A percentile compares a stretch with the other conserved stretches of the same genome.
These are phyloP conservation scores for Westerdykella sp. DNA, from an alignment of 2,329 filamentous ascomycete genomes.

Conservation along the genomic window DNA sequence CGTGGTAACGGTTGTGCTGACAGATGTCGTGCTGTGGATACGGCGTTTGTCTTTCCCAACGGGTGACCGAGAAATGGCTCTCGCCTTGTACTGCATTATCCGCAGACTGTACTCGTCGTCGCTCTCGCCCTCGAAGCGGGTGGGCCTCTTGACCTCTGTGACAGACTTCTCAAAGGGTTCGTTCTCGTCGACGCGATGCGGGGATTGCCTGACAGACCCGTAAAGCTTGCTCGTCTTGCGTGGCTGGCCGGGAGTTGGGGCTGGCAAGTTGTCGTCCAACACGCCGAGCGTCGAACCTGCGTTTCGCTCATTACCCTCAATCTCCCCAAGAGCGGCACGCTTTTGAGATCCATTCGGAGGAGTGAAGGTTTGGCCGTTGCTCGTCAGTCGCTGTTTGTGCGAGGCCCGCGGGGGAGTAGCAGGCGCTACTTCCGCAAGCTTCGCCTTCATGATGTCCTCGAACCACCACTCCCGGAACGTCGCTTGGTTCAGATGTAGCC, in stretches of 20 bases:
- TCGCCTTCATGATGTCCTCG: slow-evolving; percentile 72
- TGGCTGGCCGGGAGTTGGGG: slow-evolving; percentile 91
- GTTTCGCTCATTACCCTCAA: slow-evolving; percentile 68
- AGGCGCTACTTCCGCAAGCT: slow-evolving; percentile 59
- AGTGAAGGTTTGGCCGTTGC: slow-evolving; percentile 68
- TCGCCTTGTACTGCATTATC: slow-evolving; percentile 52
- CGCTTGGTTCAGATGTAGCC: slow-evolving; percentile 94
- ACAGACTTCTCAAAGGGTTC: slow-evolving; percentile 47
- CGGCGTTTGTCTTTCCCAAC: slow-evolving; percentile 58
- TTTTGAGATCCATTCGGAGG: slow-evolving; percentile 74
- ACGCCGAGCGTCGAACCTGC: slow-evolving; percentile 50
- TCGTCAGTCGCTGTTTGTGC: slow-evolving; percentile 47
- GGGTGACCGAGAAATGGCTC: slow-evolving; percentile 59
- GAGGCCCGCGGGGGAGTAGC: slow-evolving; percentile 53
- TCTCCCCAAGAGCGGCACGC: slow-evolving; percentile 84
- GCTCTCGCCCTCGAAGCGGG: slow-evolving; percentile 57
- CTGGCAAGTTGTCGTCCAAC: slow-evolving; percentile 88
- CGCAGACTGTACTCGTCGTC: slow-evolving; percentile 80
- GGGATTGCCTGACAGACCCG: slow-evolving; percentile 27
- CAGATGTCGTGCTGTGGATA: slow-evolving; percentile 59
- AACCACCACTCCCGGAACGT: slow-evolving; percentile 98
- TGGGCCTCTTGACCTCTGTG: slow-evolving; percentile 55
- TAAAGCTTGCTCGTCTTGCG: slow-evolving; percentile 79
- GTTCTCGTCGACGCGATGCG: slow-evolving; percentile 42
- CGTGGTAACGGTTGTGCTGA: slow-evolving; percentile 60